Evolutionary conservation across 371 early-diverging fungal genomes (phyloP).

Genomic region (Thermomucor indicae-seudaticae): DNA sequence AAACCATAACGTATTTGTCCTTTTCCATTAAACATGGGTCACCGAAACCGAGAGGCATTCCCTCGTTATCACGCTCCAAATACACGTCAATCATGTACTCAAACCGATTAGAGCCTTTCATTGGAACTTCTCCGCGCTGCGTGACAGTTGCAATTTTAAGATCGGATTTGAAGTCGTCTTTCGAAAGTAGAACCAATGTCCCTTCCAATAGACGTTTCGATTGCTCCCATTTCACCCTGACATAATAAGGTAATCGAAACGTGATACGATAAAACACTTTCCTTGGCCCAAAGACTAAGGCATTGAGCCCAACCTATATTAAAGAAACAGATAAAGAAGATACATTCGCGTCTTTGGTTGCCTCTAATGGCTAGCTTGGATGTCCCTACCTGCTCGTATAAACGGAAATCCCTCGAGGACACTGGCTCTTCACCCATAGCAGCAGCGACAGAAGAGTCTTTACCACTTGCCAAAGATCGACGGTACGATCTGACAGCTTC

Average conservation of each 20-base stretch:
- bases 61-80: slow-evolving; percentile 40
- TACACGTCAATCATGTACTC: slow-evolving; percentile 52
- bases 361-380: neutral
- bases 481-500: slow-evolving; percentile 46
- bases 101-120: slow-evolving; percentile 36
- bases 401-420: slow-evolving; percentile 14
- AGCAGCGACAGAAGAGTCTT: neutral
- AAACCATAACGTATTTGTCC: slow-evolving; percentile 36
- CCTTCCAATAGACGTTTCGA: slow-evolving; percentile 60
- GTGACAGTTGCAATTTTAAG: slow-evolving; percentile 58
- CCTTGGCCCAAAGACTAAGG: slow-evolving; percentile 45
- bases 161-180: slow-evolving; percentile 46
- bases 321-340: no score
- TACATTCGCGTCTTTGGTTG: neutral
- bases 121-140: slow-evolving; percentile 46
- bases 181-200: slow-evolving; percentile 49
- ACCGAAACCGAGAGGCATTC: slow-evolving; percentile 38
- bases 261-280: slow-evolving; percentile 51
- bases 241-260: slow-evolving; percentile 47
- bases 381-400: slow-evolving; percentile 33
- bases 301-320: slow-evolving; percentile 47
- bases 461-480: neutral
- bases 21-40: slow-evolving; percentile 25
- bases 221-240: slow-evolving; percentile 43
- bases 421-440: slow-evolving; percentile 4